phyloP scores from a whole-genome alignment of 2,329 filamentous ascomycete genomes.

The Orbilia quercus region DNA sequence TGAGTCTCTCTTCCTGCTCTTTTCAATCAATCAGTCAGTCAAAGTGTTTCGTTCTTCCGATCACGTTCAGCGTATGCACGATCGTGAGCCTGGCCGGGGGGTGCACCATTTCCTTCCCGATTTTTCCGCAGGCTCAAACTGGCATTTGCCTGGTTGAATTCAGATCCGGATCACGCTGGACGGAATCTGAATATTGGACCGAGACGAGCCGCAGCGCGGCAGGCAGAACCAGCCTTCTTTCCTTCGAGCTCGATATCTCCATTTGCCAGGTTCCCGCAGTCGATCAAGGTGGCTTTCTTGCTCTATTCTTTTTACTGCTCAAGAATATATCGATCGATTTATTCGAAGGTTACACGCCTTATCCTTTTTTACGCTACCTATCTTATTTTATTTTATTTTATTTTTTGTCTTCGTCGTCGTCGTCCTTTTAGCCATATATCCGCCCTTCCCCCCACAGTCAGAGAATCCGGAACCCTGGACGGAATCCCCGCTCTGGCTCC shows the following conservation, averaged over 20 bases:
- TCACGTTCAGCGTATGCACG: slow-evolving; percentile 5
- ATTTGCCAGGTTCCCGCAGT: too few relatives aligned
- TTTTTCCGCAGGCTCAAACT: slow-evolving; percentile 52
- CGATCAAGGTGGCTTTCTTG: too few relatives aligned
- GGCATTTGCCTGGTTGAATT: slow-evolving; percentile 27
- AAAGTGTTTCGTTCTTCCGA: neutral
- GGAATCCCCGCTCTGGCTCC: slow-evolving; percentile 38
- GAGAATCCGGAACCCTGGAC: slow-evolving; percentile 47
- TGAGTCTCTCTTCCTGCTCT: neutral
- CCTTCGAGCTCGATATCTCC: too few relatives aligned
- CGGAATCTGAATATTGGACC: slow-evolving; percentile 1
- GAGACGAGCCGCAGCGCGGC: neutral
- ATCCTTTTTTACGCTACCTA: too few relatives aligned
- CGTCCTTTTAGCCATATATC: slow-evolving; percentile 14
- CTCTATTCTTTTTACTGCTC: too few relatives aligned
- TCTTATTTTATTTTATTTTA: too few relatives aligned
- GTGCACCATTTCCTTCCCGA: slow-evolving; percentile 39
- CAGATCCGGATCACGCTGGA: slow-evolving; percentile 19
- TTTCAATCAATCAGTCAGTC: slow-evolving; percentile 5
- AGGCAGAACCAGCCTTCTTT: too few relatives aligned
- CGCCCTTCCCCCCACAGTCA: slow-evolving; percentile 21
- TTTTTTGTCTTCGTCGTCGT: neutral
- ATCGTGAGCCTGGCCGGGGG: slow-evolving; percentile 22
- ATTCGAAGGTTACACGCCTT: too few relatives aligned
- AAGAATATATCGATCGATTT: too few relatives aligned